Conservation (phyloP, 192 early-diverging fungal genomes). For the Gorgonomyces haynaldii region DNA sequence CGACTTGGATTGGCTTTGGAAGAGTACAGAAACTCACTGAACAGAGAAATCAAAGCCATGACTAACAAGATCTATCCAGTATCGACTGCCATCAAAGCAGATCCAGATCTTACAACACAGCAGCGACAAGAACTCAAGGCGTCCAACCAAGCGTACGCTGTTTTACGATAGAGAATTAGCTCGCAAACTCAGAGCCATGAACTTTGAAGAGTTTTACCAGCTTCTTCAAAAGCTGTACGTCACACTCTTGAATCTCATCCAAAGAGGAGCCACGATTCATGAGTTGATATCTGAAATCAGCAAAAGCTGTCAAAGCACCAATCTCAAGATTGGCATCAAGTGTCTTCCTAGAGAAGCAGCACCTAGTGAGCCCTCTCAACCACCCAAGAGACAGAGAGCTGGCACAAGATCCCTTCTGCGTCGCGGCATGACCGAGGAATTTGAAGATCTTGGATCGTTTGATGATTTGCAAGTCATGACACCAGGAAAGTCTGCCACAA, state of each 20-base stretch:
- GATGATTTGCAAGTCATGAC: too few species aligned
- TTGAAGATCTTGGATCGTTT: too few species aligned
- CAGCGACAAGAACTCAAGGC: background rate
- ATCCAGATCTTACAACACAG: background rate
- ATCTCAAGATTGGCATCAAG: constrained; percentile 28
- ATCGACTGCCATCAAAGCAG: too few species aligned
- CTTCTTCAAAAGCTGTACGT: constrained; percentile 66
- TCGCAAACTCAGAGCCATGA: constrained; percentile 61
- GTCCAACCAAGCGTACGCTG: too few species aligned
- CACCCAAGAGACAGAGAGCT: too few species aligned
- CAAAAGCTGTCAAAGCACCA: constrained; percentile 40
- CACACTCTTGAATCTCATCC: constrained; percentile 59
- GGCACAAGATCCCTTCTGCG: too few species aligned
- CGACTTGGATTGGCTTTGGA: constrained; percentile 56
- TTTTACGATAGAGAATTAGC: constrained; percentile 36
- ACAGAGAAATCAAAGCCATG: constrained; percentile 63
- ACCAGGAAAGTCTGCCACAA: too few species aligned
- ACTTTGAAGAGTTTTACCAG: constrained; percentile 72
- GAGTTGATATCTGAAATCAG: constrained; percentile 55
- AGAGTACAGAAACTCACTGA: constrained; percentile 61
- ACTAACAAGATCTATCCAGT: constrained; percentile 48
- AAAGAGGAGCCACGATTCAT: constrained; percentile 60
- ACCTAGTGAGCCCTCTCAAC: too few species aligned
- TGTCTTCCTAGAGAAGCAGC: too few species aligned
- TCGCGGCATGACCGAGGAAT: too few species aligned